Evolutionary conservation across 73 alveolate species (phyloP).

Genomic region (Breviolum minutum): DNA sequence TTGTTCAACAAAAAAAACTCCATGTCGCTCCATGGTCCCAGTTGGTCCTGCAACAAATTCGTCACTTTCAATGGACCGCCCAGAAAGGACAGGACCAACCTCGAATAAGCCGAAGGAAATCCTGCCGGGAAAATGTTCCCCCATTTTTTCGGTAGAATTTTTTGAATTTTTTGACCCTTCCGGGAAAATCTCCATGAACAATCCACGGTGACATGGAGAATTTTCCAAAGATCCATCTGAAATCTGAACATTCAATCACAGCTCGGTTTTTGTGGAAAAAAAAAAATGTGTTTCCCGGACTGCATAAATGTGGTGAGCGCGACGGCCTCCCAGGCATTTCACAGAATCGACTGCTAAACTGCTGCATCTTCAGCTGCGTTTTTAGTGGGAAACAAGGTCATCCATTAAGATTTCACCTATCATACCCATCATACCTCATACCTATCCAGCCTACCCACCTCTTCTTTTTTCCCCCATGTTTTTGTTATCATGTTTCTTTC

Average conservation of each 20-base stretch:
- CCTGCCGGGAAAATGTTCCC: not conserved
- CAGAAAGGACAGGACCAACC: slow-evolving; percentile 53
- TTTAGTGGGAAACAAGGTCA: no score
- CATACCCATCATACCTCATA: not conserved
- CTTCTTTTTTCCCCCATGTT: no score
- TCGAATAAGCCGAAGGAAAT: not conserved
- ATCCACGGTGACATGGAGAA: no score
- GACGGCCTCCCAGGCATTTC: not conserved
- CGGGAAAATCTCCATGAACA: no score
- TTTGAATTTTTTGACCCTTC: no score
- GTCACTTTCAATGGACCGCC: slow-evolving; percentile 64
- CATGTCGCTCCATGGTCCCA: not conserved
- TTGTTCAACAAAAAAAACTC: no score
- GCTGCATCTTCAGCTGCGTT: no score
- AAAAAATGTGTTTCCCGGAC: not conserved
- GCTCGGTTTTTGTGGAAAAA: not conserved
- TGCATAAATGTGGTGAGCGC: slow-evolving; percentile 36
- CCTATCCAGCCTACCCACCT: not conserved
- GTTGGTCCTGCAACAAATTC: slow-evolving; percentile 16
- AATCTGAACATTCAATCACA: no score
- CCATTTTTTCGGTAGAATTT: no score
- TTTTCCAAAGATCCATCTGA: no score
- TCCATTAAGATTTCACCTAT: no score
- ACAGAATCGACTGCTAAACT: not conserved
- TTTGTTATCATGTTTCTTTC: not conserved